Conservation (phyloP, 176 grass and related monocot species). For the Areca catechu region DNA sequence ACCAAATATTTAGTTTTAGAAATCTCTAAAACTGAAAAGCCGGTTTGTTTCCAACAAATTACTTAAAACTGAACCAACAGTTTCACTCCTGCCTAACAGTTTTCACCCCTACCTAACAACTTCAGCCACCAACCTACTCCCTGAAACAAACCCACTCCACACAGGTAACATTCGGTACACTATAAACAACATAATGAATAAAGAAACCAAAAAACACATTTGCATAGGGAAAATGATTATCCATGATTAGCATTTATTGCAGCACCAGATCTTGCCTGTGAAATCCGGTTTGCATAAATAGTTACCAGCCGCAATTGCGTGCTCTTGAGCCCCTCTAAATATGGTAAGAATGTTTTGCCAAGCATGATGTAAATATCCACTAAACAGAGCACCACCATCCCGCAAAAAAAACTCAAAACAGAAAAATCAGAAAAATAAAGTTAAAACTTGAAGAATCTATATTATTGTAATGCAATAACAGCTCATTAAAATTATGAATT, state of each 20-base stretch:
- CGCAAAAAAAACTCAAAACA: slow-evolving; percentile 17
- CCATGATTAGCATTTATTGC: slow-evolving; percentile 47
- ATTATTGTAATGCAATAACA: not conserved
- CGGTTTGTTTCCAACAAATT: no score
- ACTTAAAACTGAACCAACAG: no score
- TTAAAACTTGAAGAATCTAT: not conserved
- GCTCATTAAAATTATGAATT: no score
- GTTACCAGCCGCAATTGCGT: slow-evolving; percentile 81
- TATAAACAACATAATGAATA: slow-evolving; percentile 63
- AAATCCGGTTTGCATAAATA: slow-evolving; percentile 88
- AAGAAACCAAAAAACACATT: slow-evolving; percentile 33
- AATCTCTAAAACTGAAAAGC: no score
- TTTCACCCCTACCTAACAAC: no score
- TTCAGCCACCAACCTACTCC: no score
- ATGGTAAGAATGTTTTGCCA: slow-evolving; percentile 74
- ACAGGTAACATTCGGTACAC: slow-evolving; percentile 12
- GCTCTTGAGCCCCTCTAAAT: slow-evolving; percentile 83
- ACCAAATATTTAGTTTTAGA: no score
- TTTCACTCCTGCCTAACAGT: no score
- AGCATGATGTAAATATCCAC: slow-evolving; percentile 97
- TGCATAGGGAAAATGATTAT: slow-evolving; percentile 23
- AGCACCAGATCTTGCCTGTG: slow-evolving; percentile 62
- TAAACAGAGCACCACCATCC: slow-evolving; percentile 93
- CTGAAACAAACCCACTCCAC: slow-evolving; percentile 13
- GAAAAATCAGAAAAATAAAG: not conserved